These are phyloP conservation scores for Colletotrichum graminicola DNA, from an alignment of 2,329 filamentous ascomycete species.

Conservation along the genomic window DNA sequence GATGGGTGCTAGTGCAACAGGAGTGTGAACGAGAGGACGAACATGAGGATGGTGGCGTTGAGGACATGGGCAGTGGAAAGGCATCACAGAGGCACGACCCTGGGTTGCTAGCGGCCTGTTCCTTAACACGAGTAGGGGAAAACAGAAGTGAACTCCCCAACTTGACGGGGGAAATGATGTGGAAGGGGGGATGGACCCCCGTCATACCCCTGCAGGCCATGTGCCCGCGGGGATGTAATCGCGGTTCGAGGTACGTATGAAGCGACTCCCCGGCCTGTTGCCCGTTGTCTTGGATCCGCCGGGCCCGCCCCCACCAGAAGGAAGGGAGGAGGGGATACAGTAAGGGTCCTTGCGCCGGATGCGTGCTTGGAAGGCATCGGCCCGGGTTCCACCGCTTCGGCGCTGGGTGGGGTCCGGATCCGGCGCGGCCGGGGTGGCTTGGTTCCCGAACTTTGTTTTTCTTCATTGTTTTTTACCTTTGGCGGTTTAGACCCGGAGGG, in stretches of 20 bases:
- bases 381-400: not conserved
- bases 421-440: not conserved
- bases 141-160: not conserved
- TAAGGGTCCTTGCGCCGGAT: slow-evolving; percentile 6
- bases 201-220: not conserved
- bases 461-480: too few relatives aligned
- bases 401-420: not conserved
- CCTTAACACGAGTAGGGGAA: not conserved
- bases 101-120: not conserved
- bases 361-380: not conserved
- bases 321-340: too few relatives aligned
- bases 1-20: not conserved
- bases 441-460: not conserved
- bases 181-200: not conserved
- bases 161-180: not conserved
- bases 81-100: not conserved
- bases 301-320: not conserved
- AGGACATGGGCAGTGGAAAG: not conserved
- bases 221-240: slow-evolving; percentile 1
- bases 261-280: not conserved
- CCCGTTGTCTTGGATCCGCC: slow-evolving; percentile 10
- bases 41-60: not conserved
- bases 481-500: not conserved
- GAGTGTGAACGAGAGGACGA: too few relatives aligned
- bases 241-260: not conserved